Evolutionary conservation across 2,329 filamentous ascomycete genomes (phyloP), one percentile per base, ranked within the genome.

Genomic region (Venturia carpophila): DNA sequence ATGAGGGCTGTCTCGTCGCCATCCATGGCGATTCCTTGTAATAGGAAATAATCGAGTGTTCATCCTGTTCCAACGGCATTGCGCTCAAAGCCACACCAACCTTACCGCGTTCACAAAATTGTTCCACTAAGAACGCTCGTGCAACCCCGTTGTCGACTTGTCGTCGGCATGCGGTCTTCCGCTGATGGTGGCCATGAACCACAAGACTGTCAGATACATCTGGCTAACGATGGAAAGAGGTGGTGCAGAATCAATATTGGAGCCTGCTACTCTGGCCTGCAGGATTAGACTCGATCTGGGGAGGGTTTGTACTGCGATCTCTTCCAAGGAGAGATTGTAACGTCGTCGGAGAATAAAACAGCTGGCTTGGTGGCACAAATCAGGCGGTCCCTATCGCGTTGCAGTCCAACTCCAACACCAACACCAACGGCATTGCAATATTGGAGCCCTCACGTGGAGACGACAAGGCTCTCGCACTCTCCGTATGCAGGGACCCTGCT

Each of bases 181-280:
- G 52, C 15, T 27, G 15, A 58, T n/a, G 30, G 52, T 58, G 27
- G 27, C 19, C 52, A 58, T 37, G 52, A 27, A 37, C 52, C 52
- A 58, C 52, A 58, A 58, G 52, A 58, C 52, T 17, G 15, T 58
- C 30, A 39, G 30, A 58, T 27, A 21, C 15, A 58, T 58, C 15
- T 58, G 30, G 52, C 52, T 58, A 37, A 58, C 30, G 52, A 58
- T 21, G 30, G 19, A 7, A 5, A 4, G 7, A 6, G 52, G 52
- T 58, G 52, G 37, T 58, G 52, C 30, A 58, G 52, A 58, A 58
- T 13, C 52, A 58, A 58, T 58, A 58, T 58, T 37, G 52, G 52
- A 58, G 27, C 47, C 5, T 37, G 17, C 6, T 58, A 58, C 19
- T 58, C 52, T 58, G 52, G 30, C 52, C 17, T 37, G 52, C 52